Base-by-base conservation (phyloP, 1,284 basidiomycete genomes). In the Mrakiaceae sp. region DNA sequence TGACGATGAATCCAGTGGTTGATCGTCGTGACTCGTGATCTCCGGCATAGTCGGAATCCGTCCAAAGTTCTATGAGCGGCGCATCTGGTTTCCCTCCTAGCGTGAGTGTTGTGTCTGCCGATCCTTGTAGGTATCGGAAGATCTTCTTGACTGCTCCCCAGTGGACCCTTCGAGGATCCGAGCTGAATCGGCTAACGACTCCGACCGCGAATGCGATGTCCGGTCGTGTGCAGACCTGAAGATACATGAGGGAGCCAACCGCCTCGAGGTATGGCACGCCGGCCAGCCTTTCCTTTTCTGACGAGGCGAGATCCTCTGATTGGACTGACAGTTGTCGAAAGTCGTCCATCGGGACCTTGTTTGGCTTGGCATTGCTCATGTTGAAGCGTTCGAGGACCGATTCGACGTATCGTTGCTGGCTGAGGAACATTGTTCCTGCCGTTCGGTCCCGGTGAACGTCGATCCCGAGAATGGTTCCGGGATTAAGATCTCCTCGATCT, bases 111-210 rank as follows among this genome's bases (percentile, higher is more conserved):
- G 53, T 57, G 56, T 66, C 60, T 11, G 63, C 55, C 0, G 67
- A 64, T 11, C 63, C 67, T 47, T 60, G 54, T 56, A 69, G n/a
- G 66, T 66, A 69, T 12, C 60, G 50, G 5, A 66, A 43, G 51
- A 56, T 5, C 12, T 58, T 61, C 8, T 61, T 6, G 51, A 66
- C 62, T n/a, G 64, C 62, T 3, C 51, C 44, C 63, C 66, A 66
- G 58, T 70, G 67, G 11, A 12, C 8, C 27, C 10, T 4, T 39
- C 60, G 50, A 1, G 68, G 66, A 12, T 64, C 58, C 9, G 54
- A 48, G 11, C 63, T 63, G 58, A 61, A 65, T 10, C 62, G 64
- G 8, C 60, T 60, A 10, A 70, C n/a, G n/a, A 60, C 58, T 48
- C 55, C 55, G 55, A 57, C 55, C 14, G 55, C 40, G 43, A 43